Evolutionary conservation across 2,329 filamentous ascomycete species (phyloP).

Genomic region (Boeremia lycopersici): DNA sequence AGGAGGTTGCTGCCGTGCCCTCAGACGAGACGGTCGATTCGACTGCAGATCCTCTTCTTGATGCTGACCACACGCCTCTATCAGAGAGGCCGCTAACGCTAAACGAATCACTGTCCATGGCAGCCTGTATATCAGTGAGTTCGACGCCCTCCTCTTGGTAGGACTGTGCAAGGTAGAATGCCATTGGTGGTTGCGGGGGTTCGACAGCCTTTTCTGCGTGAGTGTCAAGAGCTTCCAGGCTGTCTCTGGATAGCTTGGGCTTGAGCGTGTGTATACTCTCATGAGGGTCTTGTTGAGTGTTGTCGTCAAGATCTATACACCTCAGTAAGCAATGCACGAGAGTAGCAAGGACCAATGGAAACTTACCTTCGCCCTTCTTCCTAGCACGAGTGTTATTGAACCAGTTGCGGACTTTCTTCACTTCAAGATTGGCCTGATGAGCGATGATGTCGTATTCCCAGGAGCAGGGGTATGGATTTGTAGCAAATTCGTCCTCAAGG

Average conservation of each 20-base stretch:
- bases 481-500: conserved; percentile 43
- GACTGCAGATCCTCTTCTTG: conserved; percentile 36
- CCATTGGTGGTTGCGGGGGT: conserved; percentile 40
- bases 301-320: conserved; percentile 13
- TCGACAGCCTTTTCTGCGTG: conserved; percentile 24
- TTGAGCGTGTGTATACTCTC: conserved; percentile 19
- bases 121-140: conserved; percentile 38
- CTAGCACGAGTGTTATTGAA: conserved; percentile 45
- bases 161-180: conserved; percentile 43
- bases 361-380: conserved; percentile 37
- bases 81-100: conserved; percentile 28
- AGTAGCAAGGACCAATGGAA: too few species aligned
- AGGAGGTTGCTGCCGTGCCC: conserved; percentile 40
- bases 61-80: conserved; percentile 33
- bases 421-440: conserved; percentile 44
- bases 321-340: conserved; percentile 8
- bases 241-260: conserved; percentile 37
- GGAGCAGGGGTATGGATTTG: conserved; percentile 43
- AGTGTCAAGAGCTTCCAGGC: conserved; percentile 37
- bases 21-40: conserved; percentile 42
- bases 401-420: conserved; percentile 45
- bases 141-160: conserved; percentile 42
- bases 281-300: conserved; percentile 4
- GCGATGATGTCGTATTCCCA: conserved; percentile 48
- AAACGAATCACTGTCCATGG: conserved; percentile 32